These are phyloP conservation scores for Protomyces macrosporus DNA, from an alignment of 1,139 yeast species.

Conservation along the genomic window DNA sequence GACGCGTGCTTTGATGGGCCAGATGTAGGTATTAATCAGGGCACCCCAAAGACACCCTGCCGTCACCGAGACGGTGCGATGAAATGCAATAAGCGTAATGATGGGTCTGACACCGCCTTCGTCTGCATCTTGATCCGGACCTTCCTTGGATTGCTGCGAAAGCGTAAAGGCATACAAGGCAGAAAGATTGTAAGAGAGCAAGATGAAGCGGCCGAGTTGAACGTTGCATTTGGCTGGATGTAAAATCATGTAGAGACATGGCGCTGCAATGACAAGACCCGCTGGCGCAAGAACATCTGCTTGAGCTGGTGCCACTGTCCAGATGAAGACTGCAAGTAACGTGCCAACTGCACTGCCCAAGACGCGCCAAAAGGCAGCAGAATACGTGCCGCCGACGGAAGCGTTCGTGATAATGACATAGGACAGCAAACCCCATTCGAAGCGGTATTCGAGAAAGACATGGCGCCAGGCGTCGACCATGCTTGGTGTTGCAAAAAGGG, in stretches of 20 bases:
- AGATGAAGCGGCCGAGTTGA: slow-evolving; percentile 55
- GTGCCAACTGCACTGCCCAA: slow-evolving; percentile 75
- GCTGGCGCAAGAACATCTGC: slow-evolving; percentile 50
- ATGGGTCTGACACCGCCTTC: slow-evolving; percentile 70
- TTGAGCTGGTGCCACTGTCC: slow-evolving; percentile 58
- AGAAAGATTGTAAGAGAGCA: slow-evolving; percentile 72
- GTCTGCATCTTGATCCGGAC: slow-evolving; percentile 52
- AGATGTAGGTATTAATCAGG: slow-evolving; percentile 45
- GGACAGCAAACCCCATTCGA: slow-evolving; percentile 80
- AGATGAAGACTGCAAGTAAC: slow-evolving; percentile 51
- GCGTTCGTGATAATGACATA: slow-evolving; percentile 81
- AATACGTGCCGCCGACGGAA: slow-evolving; percentile 78
- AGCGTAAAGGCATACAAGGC: slow-evolving; percentile 71
- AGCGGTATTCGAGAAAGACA: slow-evolving; percentile 60
- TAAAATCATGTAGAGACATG: slow-evolving; percentile 64
- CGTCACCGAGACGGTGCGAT: slow-evolving; percentile 66
- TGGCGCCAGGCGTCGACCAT: slow-evolving; percentile 54
- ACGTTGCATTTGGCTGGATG: slow-evolving; percentile 37
- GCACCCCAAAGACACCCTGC: slow-evolving; percentile 76
- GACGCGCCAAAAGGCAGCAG: slow-evolving; percentile 64
- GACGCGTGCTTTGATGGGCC: slow-evolving; percentile 59
- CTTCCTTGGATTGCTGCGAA: slow-evolving; percentile 49
- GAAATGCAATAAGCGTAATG: slow-evolving; percentile 68
- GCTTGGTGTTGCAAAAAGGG: slow-evolving; percentile 61
- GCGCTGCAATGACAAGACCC: slow-evolving; percentile 58